phyloP scores from a whole-genome alignment of 2,329 filamentous ascomycete species.

The Alternaria dauci region DNA sequence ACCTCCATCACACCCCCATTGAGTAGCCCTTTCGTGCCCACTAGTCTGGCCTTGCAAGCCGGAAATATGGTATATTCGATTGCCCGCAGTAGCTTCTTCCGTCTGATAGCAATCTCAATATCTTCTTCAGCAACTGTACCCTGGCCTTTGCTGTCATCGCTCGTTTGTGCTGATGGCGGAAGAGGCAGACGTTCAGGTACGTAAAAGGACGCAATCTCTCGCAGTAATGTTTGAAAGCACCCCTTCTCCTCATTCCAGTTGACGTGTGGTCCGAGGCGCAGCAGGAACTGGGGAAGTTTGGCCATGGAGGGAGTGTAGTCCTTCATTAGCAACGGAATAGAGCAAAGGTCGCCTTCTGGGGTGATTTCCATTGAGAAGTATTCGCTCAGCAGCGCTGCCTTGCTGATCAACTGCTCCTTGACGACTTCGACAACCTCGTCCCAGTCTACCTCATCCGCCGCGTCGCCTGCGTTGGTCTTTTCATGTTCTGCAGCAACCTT shows the following conservation, averaged over 20 bases:
- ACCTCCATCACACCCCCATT: constrained; percentile 79
- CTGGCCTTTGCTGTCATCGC: constrained; percentile 53
- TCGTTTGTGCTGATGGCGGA: constrained; percentile 32
- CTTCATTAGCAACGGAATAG: constrained; percentile 85
- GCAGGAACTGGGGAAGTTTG: constrained; percentile 88
- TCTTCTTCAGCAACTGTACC: constrained; percentile 42
- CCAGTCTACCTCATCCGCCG: constrained; percentile 68
- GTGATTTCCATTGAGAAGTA: constrained; percentile 91
- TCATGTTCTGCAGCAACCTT: constrained; percentile 77
- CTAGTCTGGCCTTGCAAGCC: constrained; percentile 80
- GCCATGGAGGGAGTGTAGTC: constrained; percentile 86
- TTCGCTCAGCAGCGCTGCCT: constrained; percentile 86
- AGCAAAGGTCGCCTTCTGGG: constrained; percentile 75
- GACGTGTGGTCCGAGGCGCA: constrained; percentile 86
- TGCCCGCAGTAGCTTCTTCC: constrained; percentile 74
- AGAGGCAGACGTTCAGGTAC: constrained; percentile 83
- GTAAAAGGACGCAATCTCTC: constrained; percentile 88
- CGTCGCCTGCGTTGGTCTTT: constrained; percentile 57
- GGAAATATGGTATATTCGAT: constrained; percentile 91
- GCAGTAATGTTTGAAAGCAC: constrained; percentile 86
- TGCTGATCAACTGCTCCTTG: constrained; percentile 72
- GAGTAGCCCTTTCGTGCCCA: constrained; percentile 81
- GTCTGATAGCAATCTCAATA: constrained; percentile 59
- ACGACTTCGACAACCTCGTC: constrained; percentile 72
- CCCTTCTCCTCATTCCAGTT: constrained; percentile 84